Conservation (phyloP, 2,329 filamentous ascomycete species). For the Colletotrichum simmondsii region DNA sequence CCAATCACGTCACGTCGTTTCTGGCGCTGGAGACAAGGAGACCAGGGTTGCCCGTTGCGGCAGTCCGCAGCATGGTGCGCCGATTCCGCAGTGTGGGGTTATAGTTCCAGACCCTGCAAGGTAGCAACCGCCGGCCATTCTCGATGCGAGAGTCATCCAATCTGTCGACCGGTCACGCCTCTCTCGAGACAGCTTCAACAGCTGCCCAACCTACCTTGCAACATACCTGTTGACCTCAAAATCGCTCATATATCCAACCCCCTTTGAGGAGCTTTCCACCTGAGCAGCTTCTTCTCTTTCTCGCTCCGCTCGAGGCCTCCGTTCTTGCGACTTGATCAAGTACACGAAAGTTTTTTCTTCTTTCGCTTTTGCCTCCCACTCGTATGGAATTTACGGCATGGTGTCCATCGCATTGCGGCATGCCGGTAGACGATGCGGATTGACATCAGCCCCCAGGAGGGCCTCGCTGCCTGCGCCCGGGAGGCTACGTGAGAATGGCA, state of each 20-base stretch:
- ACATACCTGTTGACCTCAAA: conserved; percentile 1
- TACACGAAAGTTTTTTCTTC: neutral
- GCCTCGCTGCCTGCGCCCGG: neutral
- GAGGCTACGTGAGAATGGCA: conserved; percentile 15
- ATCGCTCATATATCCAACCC: conserved; percentile 22
- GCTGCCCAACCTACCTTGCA: conserved; percentile 21
- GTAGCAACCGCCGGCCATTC: conserved; percentile 28
- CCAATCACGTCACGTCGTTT: conserved; percentile 14
- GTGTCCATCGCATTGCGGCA: conserved; percentile 57
- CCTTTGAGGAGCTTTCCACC: neutral
- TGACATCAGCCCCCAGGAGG: conserved; percentile 37
- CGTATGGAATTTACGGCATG: conserved; percentile 56
- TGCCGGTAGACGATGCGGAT: conserved; percentile 53
- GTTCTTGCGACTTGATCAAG: too few relatives aligned
- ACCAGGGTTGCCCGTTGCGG: conserved; percentile 31
- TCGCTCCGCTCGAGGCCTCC: too few relatives aligned
- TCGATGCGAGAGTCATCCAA: conserved; percentile 34
- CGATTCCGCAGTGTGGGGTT: conserved; percentile 35
- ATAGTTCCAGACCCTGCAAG: conserved; percentile 31
- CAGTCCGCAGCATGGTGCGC: conserved; percentile 33
- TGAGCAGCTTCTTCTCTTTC: neutral
- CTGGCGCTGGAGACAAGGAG: neutral
- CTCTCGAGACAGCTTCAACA: conserved; percentile 29
- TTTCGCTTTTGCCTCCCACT: neutral
- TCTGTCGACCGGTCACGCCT: conserved; percentile 18